Evolutionary conservation across 768 basidiomycete genomes (phyloP).

Genomic region (Tubosaeta brunneosetosa): DNA sequence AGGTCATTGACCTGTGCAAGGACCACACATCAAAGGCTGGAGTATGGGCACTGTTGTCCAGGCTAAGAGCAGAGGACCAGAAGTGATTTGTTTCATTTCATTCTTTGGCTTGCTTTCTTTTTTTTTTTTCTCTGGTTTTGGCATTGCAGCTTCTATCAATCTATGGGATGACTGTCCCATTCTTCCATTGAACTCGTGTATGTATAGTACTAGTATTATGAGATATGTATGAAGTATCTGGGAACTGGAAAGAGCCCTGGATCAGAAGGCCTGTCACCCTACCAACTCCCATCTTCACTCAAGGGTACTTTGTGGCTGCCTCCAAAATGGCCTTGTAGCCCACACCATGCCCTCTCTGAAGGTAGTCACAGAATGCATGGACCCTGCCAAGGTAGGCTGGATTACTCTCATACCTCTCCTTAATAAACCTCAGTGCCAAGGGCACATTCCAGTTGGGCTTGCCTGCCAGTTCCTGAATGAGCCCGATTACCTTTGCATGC

Average conservation of each 20-base stretch:
- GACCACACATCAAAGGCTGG: background rate
- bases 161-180: no score
- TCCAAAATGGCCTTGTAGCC: background rate
- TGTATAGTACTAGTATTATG: no score
- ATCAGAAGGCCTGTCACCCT: no score
- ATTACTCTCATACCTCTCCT: background rate
- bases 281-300: no score
- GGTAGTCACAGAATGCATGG: background rate
- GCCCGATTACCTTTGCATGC: background rate
- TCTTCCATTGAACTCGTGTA: no score
- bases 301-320: background rate
- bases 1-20: background rate
- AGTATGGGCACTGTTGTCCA: background rate
- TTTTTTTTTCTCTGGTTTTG: no score
- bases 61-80: background rate
- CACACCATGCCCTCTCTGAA: background rate
- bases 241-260: no score
- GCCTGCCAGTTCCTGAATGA: background rate
- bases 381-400: background rate
- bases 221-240: no score
- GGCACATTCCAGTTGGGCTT: background rate
- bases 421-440: background rate
- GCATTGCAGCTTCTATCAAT: no score
- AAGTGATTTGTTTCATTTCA: no score
- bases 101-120: no score